Base-by-base conservation (phyloP, 371 early-diverging fungal species). In the Apophysomyces variabilis region DNA sequence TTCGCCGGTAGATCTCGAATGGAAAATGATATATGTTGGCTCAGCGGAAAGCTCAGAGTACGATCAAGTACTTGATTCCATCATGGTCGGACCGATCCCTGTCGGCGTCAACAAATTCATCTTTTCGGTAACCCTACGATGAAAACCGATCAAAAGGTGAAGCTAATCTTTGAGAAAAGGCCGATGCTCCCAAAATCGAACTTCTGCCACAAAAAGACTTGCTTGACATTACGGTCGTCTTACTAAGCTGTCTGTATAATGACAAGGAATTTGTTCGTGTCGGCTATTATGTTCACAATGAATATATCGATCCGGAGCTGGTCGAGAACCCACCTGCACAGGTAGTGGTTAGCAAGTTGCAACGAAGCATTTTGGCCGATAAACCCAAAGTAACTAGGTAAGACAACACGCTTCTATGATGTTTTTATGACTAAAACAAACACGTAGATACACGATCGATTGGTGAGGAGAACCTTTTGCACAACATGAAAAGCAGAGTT, bases 1-100 rank as follows among this genome's bases (percentile, higher is more conserved):
- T 14, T 14, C 47, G 43, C 18, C 44, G 8, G 21, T 80, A 96
- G 97, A 99, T 85, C 80, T 99, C 41, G 98, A 99, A 74, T 99
- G 95, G 90, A 95, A 94, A 82, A 86, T 99, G 69, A 89, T 96
- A 45, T 99, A 97, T 72, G 97, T 98, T 7, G 94, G 96, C 36
- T 92, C 94, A 4, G 91, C 95, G 3, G 90, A 94, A 69, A 88
- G 86, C 68, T 86, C 86, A 61, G 82, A 89, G 60, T 85, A 91
- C 59, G 99, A 99, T 79, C 98, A 97, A 80, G 93, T 90, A 32
- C 89, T 99, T 46, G 99, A 99, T 71, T 90, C 91, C 58, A 92
- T 98, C 61, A 88, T 94, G 84, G 97, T 99, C 9, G 99, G 99
- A 1, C 99, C 99, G 43, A 89, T 98, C 18, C 99, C 99, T 35